Evolutionary conservation across 257 asterid genomes (phyloP).

Genomic region (Ligustrum vulgare): DNA sequence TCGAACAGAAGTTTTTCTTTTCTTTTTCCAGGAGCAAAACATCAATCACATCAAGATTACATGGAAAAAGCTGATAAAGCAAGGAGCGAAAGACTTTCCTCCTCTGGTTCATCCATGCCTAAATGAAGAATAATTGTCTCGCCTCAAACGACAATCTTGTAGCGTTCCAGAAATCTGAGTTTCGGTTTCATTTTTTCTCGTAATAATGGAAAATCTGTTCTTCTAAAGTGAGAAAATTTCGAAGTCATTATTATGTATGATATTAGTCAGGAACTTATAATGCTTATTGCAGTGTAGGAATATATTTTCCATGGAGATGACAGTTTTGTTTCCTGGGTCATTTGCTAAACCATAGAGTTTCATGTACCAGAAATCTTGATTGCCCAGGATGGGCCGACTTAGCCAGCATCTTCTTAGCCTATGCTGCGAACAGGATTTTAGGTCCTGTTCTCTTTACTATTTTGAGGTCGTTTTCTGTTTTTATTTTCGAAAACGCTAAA

Average conservation of each 20-base stretch:
- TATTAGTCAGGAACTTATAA: background rate
- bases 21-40: constrained; percentile 54
- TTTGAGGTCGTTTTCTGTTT: no score
- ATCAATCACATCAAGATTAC: constrained; percentile 90
- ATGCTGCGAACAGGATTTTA: background rate
- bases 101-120: constrained; percentile 49
- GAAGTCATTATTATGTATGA: background rate
- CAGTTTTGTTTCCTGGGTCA: background rate
- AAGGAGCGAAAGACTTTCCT: constrained; percentile 64
- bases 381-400: no score
- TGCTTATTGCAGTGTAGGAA: background rate
- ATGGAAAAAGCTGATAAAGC: constrained; percentile 88
- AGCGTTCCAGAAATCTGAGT: background rate
- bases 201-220: constrained; percentile 1
- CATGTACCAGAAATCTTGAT: background rate
- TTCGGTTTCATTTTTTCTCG: background rate
- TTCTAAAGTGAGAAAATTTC: background rate
- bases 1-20: background rate
- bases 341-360: background rate
- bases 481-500: no score
- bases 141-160: background rate
- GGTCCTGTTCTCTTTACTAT: no score
- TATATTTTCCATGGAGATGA: background rate
- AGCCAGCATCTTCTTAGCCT: background rate
- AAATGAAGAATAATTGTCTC: constrained; percentile 23